A percentile compares a stretch with the other conserved stretches of the same genome.
Evolutionary conservation across 495 filamentous ascomycete species (phyloP).

Genomic region (Aspergillus mulundensis): DNA sequence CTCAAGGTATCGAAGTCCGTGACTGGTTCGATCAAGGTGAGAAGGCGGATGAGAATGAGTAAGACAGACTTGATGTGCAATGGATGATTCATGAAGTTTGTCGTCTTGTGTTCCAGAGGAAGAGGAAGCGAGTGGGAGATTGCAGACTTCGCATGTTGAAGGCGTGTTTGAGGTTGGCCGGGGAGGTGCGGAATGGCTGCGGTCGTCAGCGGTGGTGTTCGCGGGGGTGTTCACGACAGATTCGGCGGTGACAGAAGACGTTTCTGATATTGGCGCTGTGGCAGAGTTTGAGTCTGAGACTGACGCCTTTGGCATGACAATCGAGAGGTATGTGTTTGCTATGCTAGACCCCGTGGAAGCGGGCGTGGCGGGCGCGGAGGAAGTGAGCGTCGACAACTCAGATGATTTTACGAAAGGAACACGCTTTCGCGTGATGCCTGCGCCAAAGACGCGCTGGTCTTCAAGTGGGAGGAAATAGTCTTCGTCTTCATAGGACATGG

Average conservation of each 20-base stretch:
- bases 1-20: constrained; percentile 70
- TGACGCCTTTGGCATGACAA: constrained; percentile 55
- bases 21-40: constrained; percentile 69
- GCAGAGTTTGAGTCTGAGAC: constrained; percentile 6
- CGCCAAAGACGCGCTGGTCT: constrained; percentile 72
- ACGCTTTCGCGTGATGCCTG: constrained; percentile 69
- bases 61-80: constrained; percentile 80
- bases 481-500: constrained; percentile 41
- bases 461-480: constrained; percentile 66
- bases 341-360: constrained; percentile 38
- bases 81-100: constrained; percentile 60
- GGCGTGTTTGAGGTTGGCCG: neutral
- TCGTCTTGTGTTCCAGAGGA: constrained; percentile 4
- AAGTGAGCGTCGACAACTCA: constrained; percentile 40
- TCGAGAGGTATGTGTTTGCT: constrained; percentile 64
- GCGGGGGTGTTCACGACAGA: neutral
- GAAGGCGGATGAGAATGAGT: constrained; percentile 82
- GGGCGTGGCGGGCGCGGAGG: constrained; percentile 25
- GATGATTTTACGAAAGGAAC: constrained; percentile 79
- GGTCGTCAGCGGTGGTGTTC: constrained; percentile 5
- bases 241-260: neutral
- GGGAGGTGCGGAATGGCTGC: constrained; percentile 7
- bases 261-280: neutral
- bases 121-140: constrained; percentile 42
- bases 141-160: constrained; percentile 53